Evolutionary conservation across 352 stramenopile genomes (phyloP), one percentile per base, ranked within the genome.

Genomic region (Phytophthora nicotianae): DNA sequence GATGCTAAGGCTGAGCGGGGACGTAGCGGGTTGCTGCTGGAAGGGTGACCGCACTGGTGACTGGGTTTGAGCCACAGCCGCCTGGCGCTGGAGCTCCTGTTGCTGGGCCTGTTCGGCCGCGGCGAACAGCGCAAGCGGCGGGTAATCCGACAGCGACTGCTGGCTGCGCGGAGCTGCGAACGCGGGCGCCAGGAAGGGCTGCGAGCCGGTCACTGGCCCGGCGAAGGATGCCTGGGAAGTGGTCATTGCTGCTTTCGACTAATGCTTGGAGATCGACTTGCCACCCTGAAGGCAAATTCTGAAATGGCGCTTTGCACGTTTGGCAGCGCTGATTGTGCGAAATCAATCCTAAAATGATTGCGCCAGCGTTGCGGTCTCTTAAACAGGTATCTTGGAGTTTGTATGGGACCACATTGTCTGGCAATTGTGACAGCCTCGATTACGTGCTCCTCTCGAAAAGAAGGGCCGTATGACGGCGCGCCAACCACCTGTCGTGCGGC

Each of bases 91-190:
- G 29, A 50, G 32, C 55, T 70, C 60, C 19, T 70, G 50, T 23
- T 64, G 62, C 52, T 68, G 56, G 9, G 45, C 50, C 47, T 72
- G 47, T 58, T 74, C 50, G 33, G 55, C 55, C 50, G 70, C 60
- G 54, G 65, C 52, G 37, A 75, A 75, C 0, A 61, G 52, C 27
- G 62, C 48, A 19, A 69, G 62, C n/a, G 48, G 50, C 29, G 58
- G 52, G 50, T 74, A 76, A 54, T 71, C 62, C 23, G 60, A 65
- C 27, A 70, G 38, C 16, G 58, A 71, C 42, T 76, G 71, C 41
- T 74, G 59, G 35, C 72, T 69, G 56, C 59, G 27, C 48, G 70
- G 66, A 10, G 49, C 58, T 23, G 65, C 50, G 41, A 74, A 75
- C 21, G 58, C 50, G 5, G 67, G 60, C 10, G 57, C 37, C 57